A percentile compares a stretch with the other conserved stretches of the same genome.
Conservation (phyloP, 306 rosid genomes). For the Gleditsia sinensis region DNA sequence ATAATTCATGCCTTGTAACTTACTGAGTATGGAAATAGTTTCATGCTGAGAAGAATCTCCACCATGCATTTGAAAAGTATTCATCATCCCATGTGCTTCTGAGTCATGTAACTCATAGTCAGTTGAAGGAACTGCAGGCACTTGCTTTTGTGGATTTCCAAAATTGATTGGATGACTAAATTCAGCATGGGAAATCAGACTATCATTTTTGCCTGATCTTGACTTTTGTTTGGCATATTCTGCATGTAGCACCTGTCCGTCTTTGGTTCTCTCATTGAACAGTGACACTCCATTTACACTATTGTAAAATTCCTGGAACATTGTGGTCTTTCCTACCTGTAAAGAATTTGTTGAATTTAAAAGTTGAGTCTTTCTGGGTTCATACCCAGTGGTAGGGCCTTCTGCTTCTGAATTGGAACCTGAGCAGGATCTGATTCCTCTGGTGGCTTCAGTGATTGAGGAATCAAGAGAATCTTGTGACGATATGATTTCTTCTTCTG, state of each 20-base stretch:
- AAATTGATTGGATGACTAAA: conserved; percentile 45
- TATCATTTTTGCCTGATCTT: conserved; percentile 34
- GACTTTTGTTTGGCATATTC: conserved; percentile 41
- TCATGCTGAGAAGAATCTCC: conserved; percentile 59
- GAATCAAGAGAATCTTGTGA: conserved; percentile 82
- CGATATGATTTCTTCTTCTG: conserved; percentile 67
- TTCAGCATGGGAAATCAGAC: conserved; percentile 43
- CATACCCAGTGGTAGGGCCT: conserved; percentile 46
- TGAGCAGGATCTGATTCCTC: conserved; percentile 49
- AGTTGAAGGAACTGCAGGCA: conserved; percentile 44
- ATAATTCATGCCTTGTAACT: conserved; percentile 36
- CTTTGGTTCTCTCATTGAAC: conserved; percentile 44
- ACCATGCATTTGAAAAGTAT: conserved; percentile 52
- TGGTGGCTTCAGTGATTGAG: conserved; percentile 63
- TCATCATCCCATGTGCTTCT: conserved; percentile 35
- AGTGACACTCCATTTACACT: conserved; percentile 49
- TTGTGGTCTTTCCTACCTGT: conserved; percentile 43
- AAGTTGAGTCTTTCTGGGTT: conserved; percentile 37
- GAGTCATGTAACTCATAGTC: conserved; percentile 40
- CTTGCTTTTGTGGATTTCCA: conserved; percentile 42
- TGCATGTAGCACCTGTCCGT: conserved; percentile 36
- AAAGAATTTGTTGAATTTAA: conserved; percentile 41
- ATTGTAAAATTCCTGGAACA: conserved; percentile 56
- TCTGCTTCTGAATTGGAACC: conserved; percentile 75
- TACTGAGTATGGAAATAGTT: conserved; percentile 36